Base-by-base conservation (phyloP, 2,329 filamentous ascomycete species). In the Monosporascus sp. region DNA sequence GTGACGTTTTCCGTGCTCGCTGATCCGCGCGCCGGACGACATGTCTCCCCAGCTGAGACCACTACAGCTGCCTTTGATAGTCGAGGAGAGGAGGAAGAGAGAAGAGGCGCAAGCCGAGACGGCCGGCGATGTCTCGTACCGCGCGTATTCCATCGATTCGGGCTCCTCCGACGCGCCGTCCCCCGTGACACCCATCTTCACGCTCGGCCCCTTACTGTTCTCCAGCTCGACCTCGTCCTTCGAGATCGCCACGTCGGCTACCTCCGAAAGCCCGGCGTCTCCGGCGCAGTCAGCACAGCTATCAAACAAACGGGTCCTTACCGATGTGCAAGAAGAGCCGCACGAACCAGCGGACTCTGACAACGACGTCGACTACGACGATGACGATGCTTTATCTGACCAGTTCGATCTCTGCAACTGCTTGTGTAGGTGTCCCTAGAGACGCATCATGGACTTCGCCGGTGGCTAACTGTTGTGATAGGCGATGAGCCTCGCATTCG, bases 271-370 rank as follows among this genome's bases (percentile, higher is more conserved):
- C 64, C 71, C 70, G 57, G 85, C 77, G 51, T 86, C 78, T 54
- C 85, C 78, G 54, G 79, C 73, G 49, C 76, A 74, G 54, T 71
- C 72, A 39, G 49, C 59, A 17, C 65, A 60, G 42, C 82, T 84
- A 58, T 74, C 81, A 0, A 76, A 78, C 62, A 89, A 89, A 71
- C 79, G 82, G 55, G 80, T 79, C 50, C 76, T 97, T 56, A 88
- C 90, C 17, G 89, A 94, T 63, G 88, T 97, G 20, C 82, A 91
- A 64, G 92, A 97, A 69, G 91, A 96, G 64, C 85, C 88, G 2
- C 72, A 84, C 42, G 88, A 92, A 67, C 81, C 80, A 51, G 88
- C 88, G 20, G 58, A 60, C 34, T 62, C 62, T 22, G 81, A 85
- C 27, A 78, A 79, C 50, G 75, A 77, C 48, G 72, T 79, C 54